Base-by-base conservation (phyloP, 176 grass and related monocot species). In the Microstegium vimineum region DNA sequence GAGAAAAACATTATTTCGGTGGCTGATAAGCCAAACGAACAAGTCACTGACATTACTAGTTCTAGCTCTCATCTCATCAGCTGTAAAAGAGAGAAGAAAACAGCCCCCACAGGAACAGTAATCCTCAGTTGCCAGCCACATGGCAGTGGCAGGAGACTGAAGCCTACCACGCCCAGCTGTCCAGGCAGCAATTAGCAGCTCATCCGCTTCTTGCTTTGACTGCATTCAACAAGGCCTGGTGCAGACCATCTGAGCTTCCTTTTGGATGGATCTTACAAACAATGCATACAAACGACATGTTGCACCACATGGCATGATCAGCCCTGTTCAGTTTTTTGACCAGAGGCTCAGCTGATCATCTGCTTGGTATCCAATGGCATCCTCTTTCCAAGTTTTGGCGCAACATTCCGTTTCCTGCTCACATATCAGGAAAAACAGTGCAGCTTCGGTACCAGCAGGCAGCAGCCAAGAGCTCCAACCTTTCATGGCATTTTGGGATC, bases 241-340 rank as follows among this genome's bases (percentile, higher is more conserved):
- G 51, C 40, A 9, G 57, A 20, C 15, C 37, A 45, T 82, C 32
- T 41, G 25, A 51, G 14, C 28, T 60, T 35, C 40, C 15, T 35
- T 68, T 81, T 80, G 77, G 61, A 66, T 33, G 63, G 13, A 52
- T 76, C 73, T 18, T 32, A 59, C 54, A 52, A 47, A 49, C 22
- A 23, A 10, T 49, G 28, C 65, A 81, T 2, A 33, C 33, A 4
- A 17, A 54, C 82, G 73, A 71, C 76, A 42, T 26, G 56, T 71
- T 56, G 65, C 74, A 56, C 20, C 73, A 83, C 41, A 82, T 87
- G 79, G 37, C 26, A 28, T 12, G 26, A 7, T 33, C 51, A 70
- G 16, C 43, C 20, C 6, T 38, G 33, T 60, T 22, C 37, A 49
- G 67, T 61, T 25, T 30, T 37, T 73, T 73, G 27, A 59, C 46